phyloP scores from a whole-genome alignment of 1,284 basidiomycete species.

The Cryptococcus maquisensis region DNA sequence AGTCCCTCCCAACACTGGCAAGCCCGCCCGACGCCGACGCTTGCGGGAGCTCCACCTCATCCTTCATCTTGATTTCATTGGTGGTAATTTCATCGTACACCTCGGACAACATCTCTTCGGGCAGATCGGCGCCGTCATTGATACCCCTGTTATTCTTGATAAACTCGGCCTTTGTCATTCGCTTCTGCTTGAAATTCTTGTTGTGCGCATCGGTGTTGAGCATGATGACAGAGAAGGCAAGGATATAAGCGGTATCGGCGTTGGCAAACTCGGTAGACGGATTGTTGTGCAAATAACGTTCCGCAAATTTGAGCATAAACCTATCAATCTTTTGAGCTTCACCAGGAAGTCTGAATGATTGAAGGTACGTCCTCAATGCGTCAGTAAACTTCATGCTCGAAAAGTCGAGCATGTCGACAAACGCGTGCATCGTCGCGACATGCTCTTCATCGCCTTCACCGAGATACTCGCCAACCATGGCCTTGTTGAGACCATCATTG shows the following conservation, averaged over 20 bases:
- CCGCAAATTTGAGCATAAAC: constrained; percentile 98
- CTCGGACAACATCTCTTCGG: constrained; percentile 69
- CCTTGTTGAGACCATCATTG: constrained; percentile 91
- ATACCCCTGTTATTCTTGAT: constrained; percentile 90
- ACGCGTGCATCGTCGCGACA: constrained; percentile 90
- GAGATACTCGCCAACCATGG: constrained; percentile 95
- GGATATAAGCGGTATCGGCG: constrained; percentile 81
- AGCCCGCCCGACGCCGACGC: constrained; percentile 63
- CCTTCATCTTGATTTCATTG: constrained; percentile 97
- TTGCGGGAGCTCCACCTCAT: constrained; percentile 69
- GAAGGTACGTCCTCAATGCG: constrained; percentile 79
- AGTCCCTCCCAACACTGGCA: constrained; percentile 81
- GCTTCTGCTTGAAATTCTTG: constrained; percentile 78
- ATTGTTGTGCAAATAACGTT: constrained; percentile 86
- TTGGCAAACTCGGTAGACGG: constrained; percentile 71
- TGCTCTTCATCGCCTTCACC: constrained; percentile 88
- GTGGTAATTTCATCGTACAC: constrained; percentile 85
- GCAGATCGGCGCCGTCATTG: constrained; percentile 81
- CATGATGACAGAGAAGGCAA: constrained; percentile 89
- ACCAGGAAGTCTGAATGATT: constrained; percentile 90
- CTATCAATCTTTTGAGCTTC: constrained; percentile 97
- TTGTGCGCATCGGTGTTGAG: constrained; percentile 95
- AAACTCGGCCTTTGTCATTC: constrained; percentile 88
- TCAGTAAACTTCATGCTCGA: constrained; percentile 74
- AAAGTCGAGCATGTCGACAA: constrained; percentile 87